Evolutionary conservation across 192 early-diverging fungal species (phyloP), one percentile per base, ranked within the genome.

Genomic region (Powellomyces hirtus): DNA sequence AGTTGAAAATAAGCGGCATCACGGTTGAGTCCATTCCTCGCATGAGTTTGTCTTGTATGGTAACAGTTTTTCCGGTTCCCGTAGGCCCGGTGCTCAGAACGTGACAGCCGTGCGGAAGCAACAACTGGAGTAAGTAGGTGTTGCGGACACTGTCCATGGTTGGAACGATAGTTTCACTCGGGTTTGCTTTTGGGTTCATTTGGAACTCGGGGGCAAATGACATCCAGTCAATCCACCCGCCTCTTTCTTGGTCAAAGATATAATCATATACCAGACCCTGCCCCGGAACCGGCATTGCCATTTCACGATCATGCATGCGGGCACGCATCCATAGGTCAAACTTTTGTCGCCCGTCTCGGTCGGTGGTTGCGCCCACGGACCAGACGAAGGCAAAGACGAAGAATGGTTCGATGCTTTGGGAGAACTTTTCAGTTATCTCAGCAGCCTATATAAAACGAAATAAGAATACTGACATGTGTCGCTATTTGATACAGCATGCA

Each of bases 141-240:
- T 87, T 84, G 71, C 85, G 66, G 29, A 84, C 66, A 18, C 84
- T 85, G 62, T 87, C 85, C 73, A 87, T 79, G 5, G 85, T 87
- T 7, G 85, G 80, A 2, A 87, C 80, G 64, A 87, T 84, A 0
- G 81, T 66, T 38, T 80, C 79, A 24, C 62, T 64, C 53, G 75
- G 66, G 30, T 77, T 74, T 30, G 46, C 40, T 49, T 83, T 83
- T 8, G 70, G 51, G 16, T 77, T 74, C 31, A 79, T 64, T 13
- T 71, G 64, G 55, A 84, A 74, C 60, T 81, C 78, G 7, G 84
- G 77, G 13, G 75, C 71, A 40, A 61, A 72, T 7, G 77, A 38
- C 73, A 84, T 80, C 85, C 85, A 87, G 56, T 69, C 75, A 11
- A 77, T 58, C 85, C 85, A 87, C 14, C 33, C 64, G 14, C 72